Conservation (phyloP, 2,329 filamentous ascomycete species). For the Drechslerella stenobrocha region DNA sequence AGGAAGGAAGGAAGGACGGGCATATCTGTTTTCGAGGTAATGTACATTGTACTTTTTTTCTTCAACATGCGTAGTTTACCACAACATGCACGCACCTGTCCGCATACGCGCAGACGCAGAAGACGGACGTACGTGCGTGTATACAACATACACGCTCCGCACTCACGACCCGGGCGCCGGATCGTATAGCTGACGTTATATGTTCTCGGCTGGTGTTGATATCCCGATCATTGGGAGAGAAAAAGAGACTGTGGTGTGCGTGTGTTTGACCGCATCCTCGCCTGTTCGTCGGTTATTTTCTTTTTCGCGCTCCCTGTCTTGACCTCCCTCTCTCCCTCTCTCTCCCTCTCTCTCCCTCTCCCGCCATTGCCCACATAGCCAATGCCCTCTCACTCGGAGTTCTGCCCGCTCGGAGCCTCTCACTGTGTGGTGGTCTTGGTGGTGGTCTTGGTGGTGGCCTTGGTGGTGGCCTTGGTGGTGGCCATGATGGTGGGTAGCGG, state of each 20-base stretch:
- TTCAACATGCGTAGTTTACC: not conserved
- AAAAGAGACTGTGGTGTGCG: conserved; percentile 17
- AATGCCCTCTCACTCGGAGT: too few species aligned
- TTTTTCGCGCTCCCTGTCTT: conserved; percentile 28
- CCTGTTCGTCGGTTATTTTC: conserved; percentile 13
- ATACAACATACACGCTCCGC: not conserved
- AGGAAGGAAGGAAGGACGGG: not conserved
- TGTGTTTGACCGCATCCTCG: not conserved
- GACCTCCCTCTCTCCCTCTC: not conserved
- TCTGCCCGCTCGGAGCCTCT: too few species aligned
- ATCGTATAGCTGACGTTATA: not conserved
- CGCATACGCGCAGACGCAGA: not conserved
- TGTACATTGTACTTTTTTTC: not conserved
- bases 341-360: not conserved
- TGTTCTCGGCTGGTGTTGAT: not conserved
- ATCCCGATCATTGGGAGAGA: conserved; percentile 1
- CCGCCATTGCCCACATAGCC: not conserved
- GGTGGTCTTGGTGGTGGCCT: too few species aligned
- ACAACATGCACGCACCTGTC: too few species aligned
- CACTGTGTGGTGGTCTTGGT: too few species aligned
- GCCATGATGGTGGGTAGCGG: conserved; percentile 12
- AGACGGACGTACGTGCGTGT: not conserved
- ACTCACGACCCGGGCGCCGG: too few species aligned
- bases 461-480: too few species aligned
- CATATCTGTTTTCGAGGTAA: too few species aligned